Percentiles rank a stretch among this genome's conserved stretches.
These are phyloP conservation scores for Sphaerosporella brunnea DNA, from an alignment of 495 filamentous ascomycete species.

Conservation along the genomic window DNA sequence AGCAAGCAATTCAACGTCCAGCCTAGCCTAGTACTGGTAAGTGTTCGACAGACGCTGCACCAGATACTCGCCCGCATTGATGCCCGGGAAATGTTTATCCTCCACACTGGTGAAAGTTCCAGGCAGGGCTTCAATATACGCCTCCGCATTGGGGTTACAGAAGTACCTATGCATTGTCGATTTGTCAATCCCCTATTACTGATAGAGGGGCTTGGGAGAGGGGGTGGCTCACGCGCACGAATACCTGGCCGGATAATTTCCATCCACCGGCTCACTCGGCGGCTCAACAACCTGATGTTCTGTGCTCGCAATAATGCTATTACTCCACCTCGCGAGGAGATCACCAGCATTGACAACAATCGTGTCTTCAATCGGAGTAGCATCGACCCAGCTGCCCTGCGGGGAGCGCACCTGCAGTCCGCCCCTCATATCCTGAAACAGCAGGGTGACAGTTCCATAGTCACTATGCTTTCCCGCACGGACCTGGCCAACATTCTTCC, in stretches of 20 bases:
- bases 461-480: conserved; percentile 76
- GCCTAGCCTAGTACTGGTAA: conserved; percentile 28
- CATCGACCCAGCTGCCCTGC: conserved; percentile 61
- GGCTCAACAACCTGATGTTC: conserved; percentile 83
- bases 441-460: conserved; percentile 70
- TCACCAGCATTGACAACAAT: conserved; percentile 86
- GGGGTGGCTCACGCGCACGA: conserved; percentile 42
- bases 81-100: conserved; percentile 52
- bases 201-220: too few species aligned
- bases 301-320: conserved; percentile 75
- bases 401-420: conserved; percentile 73
- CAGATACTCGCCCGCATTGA: conserved; percentile 70
- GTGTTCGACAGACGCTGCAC: conserved; percentile 63
- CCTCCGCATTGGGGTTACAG: conserved; percentile 75
- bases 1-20: too few species aligned
- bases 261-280: conserved; percentile 28
- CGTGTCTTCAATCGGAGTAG: conserved; percentile 61
- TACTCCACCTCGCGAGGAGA: conserved; percentile 73
- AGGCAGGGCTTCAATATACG: conserved; percentile 65
- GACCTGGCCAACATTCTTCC: conserved; percentile 51
- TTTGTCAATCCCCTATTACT: not conserved
- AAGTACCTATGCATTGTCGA: conserved; percentile 42
- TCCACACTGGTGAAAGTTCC: conserved; percentile 56
- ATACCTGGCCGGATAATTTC: conserved; percentile 41
- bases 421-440: conserved; percentile 74